Conservation (phyloP, 192 early-diverging fungal genomes). For the Rhizophagus clarus region DNA sequence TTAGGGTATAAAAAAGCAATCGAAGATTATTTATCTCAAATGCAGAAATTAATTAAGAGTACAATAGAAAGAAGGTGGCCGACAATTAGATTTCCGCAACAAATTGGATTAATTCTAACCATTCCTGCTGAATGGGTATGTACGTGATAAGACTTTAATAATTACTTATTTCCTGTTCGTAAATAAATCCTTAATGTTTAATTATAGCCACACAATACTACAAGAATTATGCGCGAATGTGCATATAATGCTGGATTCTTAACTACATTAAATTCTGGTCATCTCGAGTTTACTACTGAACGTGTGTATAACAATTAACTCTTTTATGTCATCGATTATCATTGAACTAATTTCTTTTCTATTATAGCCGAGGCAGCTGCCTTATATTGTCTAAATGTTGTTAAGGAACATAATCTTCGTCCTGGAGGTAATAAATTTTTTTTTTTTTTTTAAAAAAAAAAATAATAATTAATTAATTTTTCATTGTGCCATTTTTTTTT, state of each 20-base stretch:
- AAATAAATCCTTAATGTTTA: too few species aligned
- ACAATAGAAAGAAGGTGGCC: background rate
- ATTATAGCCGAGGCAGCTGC: conserved; percentile 1
- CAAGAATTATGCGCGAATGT: background rate
- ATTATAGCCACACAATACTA: background rate
- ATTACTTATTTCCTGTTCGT: background rate
- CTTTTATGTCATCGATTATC: background rate
- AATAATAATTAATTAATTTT: too few species aligned
- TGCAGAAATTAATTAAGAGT: background rate
- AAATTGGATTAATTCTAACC: conserved; percentile 11
- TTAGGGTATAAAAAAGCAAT: conserved; percentile 10
- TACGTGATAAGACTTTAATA: background rate
- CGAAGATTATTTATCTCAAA: conserved; percentile 24
- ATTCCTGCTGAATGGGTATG: conserved; percentile 21
- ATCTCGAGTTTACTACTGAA: conserved; percentile 15
- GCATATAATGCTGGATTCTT: background rate
- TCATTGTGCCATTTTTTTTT: too few species aligned
- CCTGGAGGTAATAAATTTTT: conserved; percentile 25
- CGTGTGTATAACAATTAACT: background rate
- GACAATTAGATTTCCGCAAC: background rate
- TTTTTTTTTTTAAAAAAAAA: background rate
- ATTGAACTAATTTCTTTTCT: background rate
- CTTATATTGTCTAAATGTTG: conserved; percentile 11
- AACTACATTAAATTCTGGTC: background rate
- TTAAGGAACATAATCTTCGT: background rate